Conservation (phyloP, 2,329 filamentous ascomycete genomes). For the Dactylonectria estremocensis region DNA sequence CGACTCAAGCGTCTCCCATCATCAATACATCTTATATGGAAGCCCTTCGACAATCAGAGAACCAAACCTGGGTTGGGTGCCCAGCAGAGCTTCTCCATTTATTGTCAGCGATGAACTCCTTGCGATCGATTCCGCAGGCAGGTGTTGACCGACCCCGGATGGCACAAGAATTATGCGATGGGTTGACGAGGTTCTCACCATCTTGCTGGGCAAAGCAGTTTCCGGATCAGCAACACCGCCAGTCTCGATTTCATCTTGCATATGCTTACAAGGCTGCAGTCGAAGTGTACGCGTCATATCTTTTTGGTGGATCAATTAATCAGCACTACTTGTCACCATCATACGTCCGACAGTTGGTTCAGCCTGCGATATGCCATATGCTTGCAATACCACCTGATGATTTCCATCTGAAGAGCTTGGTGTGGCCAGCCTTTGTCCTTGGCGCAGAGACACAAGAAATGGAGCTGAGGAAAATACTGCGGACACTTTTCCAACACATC, state of each 20-base stretch:
- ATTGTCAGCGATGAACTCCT: constrained; percentile 10
- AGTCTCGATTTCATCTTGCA: constrained; percentile 24
- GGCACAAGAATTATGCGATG: background rate
- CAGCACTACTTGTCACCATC: background rate
- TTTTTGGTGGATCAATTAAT: background rate
- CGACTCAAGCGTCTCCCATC: background rate
- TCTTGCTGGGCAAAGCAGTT: constrained; percentile 19
- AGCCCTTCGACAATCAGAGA: constrained; percentile 27
- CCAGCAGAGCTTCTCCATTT: constrained; percentile 29
- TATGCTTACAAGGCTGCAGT: constrained; percentile 27
- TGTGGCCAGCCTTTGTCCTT: constrained; percentile 32
- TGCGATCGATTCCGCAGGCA: background rate
- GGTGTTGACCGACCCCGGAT: background rate
- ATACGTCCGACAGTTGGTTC: background rate
- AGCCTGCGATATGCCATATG: constrained; percentile 21
- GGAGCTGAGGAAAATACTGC: constrained; percentile 11
- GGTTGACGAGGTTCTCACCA: constrained; percentile 13
- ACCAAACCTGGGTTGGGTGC: constrained; percentile 32
- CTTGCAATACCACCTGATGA: constrained; percentile 17
- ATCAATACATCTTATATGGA: constrained; percentile 9
- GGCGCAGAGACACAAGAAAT: constrained; percentile 12
- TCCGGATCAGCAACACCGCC: constrained; percentile 12
- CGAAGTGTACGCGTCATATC: constrained; percentile 22
- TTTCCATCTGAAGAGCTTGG: constrained; percentile 34
- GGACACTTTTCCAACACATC: constrained; percentile 21